phyloP scores from a whole-genome alignment of 805 yeast genomes.

The Pichia exigua region DNA sequence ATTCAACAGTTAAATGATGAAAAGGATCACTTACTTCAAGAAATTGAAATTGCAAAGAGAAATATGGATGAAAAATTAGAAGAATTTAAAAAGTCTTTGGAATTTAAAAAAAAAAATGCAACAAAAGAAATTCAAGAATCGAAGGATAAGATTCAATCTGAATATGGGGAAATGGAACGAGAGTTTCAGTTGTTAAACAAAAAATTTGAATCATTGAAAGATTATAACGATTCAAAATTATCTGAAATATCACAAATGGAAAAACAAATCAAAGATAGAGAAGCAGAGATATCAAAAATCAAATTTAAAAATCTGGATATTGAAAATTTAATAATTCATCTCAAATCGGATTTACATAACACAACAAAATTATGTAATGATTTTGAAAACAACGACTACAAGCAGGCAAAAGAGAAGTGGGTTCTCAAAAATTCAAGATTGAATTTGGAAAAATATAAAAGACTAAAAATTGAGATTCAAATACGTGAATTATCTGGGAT shows the following conservation, averaged over 20 bases:
- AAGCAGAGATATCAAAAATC: conserved; percentile 3
- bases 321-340: background rate
- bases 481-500: conserved; percentile 14
- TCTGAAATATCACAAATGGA: background rate
- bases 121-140: conserved; percentile 1
- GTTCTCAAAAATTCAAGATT: conserved; percentile 2
- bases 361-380: conserved; percentile 2
- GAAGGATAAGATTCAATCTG: background rate
- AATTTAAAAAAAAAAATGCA: background rate
- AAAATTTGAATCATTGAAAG: background rate
- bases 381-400: conserved; percentile 6
- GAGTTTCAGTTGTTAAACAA: background rate
- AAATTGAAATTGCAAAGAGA: conserved; percentile 13
- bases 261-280: background rate
- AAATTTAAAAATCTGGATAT: conserved; percentile 5
- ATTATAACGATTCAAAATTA: background rate
- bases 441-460: conserved; percentile 12
- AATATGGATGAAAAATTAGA: conserved; percentile 9
- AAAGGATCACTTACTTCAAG: conserved; percentile 21
- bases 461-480: conserved; percentile 20
- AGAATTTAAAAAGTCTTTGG: background rate
- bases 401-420: background rate
- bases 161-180: background rate
- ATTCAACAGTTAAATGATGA: conserved; percentile 4
- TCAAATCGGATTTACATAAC: background rate